Percentiles rank a stretch among this genome's conserved stretches.
These are phyloP conservation scores for Cicer pinnatifidum DNA, from an alignment of 306 rosid species.

Conservation along the genomic window DNA sequence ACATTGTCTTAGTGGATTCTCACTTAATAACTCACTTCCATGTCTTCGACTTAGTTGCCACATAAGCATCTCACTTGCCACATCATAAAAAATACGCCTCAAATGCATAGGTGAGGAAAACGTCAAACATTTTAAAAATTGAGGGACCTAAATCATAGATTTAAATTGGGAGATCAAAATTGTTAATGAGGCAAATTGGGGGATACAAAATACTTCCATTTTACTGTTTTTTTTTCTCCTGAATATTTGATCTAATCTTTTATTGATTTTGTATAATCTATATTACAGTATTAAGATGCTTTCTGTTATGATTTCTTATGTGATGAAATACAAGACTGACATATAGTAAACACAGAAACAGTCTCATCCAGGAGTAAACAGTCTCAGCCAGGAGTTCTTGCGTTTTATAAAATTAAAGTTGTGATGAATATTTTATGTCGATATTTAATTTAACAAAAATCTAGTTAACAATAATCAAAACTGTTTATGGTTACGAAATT, in stretches of 20 bases:
- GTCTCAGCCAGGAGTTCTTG: conserved; percentile 24
- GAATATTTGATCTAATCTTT: conserved; percentile 4
- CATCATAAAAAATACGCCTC: no score
- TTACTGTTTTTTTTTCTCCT: neutral
- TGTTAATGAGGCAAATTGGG: no score
- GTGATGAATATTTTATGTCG: conserved; percentile 35
- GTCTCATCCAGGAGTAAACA: conserved; percentile 27
- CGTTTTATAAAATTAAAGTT: conserved; percentile 39
- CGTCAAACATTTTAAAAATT: no score
- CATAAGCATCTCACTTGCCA: no score
- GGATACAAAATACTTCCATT: neutral
- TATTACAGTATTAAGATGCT: conserved; percentile 33
- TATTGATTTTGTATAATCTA: conserved; percentile 32
- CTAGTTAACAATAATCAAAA: conserved; percentile 27
- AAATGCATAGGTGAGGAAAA: no score
- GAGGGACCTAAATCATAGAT: no score
- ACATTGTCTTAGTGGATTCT: no score
- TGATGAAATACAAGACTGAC: conserved; percentile 35
- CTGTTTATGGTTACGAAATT: conserved; percentile 13
- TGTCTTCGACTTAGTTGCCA: no score
- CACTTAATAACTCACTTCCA: no score
- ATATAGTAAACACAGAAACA: conserved; percentile 29
- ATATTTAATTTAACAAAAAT: conserved; percentile 33
- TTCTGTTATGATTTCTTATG: conserved; percentile 25
- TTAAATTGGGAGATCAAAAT: no score